Evolutionary conservation across 2,329 filamentous ascomycete species (phyloP).

Genomic region (Rhexocercosporidium sp.): DNA sequence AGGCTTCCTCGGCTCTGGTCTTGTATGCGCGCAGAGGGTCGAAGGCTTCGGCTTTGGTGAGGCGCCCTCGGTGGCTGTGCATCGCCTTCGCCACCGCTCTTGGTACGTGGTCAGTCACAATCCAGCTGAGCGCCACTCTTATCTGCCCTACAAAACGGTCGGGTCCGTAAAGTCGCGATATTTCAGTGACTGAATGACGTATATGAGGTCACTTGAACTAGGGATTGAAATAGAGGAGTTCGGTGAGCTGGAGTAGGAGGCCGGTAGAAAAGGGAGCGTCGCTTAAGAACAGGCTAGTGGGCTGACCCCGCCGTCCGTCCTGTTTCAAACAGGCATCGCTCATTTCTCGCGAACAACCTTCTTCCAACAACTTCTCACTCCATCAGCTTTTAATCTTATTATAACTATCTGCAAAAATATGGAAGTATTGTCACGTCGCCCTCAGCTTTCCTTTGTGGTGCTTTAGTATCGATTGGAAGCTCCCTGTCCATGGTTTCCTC

Average conservation of each 20-base stretch:
- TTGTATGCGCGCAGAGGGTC: neutral
- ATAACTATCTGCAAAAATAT: neutral
- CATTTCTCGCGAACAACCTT: neutral
- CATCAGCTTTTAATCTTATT: neutral
- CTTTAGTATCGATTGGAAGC: neutral
- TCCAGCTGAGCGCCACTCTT: neutral
- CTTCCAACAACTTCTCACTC: neutral
- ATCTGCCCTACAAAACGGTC: neutral
- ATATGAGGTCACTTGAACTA: neutral
- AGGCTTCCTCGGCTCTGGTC: neutral
- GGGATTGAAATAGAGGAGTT: neutral
- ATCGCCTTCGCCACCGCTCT: slow-evolving; percentile 2
- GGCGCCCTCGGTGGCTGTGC: slow-evolving; percentile 1
- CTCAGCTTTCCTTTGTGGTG: no score
- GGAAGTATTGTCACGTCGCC: neutral
- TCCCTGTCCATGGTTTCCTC: neutral
- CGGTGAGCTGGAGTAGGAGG: slow-evolving; percentile 5
- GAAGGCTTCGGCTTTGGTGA: slow-evolving; percentile 3
- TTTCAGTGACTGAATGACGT: neutral
- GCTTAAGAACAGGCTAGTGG: neutral
- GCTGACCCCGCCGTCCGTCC: neutral
- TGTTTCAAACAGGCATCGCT: neutral
- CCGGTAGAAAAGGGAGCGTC: neutral
- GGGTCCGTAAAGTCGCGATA: neutral
- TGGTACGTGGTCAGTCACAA: neutral